Base-by-base conservation (phyloP, 371 early-diverging fungal species). In the Rhizopus microsporus region DNA sequence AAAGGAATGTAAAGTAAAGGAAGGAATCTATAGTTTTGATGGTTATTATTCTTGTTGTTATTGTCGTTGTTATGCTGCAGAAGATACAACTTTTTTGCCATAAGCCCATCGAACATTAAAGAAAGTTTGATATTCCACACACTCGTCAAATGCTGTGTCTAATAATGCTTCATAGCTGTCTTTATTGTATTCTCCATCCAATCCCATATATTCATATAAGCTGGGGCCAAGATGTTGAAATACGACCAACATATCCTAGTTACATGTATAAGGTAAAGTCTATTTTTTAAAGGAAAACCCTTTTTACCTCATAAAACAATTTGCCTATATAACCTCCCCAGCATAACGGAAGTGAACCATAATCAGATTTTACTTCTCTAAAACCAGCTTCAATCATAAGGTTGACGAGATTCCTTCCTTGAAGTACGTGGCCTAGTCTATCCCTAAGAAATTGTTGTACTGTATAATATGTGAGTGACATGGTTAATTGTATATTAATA, bases 261-360 rank as follows among this genome's bases (percentile, higher is more conserved):
- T n/a, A 44, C 9, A 5, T 42, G 10, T 9, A 17, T 51, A 38
- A 8, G 4, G 29, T 15, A 33, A 50, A 23, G 2, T 23, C 23
- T 13, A 38, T n/a, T 9, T 40, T 39, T 4, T 52, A 37, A 39
- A 37, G n/a, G 1, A 29, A 35, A 15, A 10, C 39, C 39, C 35
- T 46, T 32, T n/a, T 48, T 65, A 69, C 75, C 71, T 76, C 73
- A 48, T 76, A 76, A 9, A 68, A 57, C 35, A 67, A 50, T 38
- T 76, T 76, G 29, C 77, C 77, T 37, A 76, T 37, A 51, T 68
- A 70, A 0, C 77, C 77, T 38, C 77, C 77, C 77, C 77, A 76
- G 38, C 73, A 72, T 16, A 71, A 57, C 3, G 77, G 77, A 13
- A 72, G 47, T 13, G 77, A 76, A 4, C 52, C 59, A 56, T 76